Percentiles rank a stretch among this genome's conserved stretches.
These are phyloP conservation scores for Myriosclerotinia duriaeana DNA, from an alignment of 2,329 filamentous ascomycete species.

Conservation along the genomic window DNA sequence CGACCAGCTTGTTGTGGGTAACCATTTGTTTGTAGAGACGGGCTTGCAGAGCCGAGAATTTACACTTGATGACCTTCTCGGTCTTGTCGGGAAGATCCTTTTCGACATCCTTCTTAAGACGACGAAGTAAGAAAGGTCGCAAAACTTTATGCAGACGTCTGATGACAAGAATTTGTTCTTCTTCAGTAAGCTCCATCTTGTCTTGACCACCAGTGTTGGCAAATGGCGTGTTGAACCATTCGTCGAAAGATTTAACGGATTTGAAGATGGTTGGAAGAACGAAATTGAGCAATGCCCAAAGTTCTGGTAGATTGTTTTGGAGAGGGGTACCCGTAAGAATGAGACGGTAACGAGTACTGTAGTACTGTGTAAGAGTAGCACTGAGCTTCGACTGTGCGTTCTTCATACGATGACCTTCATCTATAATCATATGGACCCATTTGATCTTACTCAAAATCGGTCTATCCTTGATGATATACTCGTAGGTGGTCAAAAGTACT, in stretches of 20 bases:
- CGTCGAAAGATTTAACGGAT: conserved; percentile 96
- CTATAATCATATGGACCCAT: conserved; percentile 99
- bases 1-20: conserved; percentile 89
- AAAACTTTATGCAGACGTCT: conserved; percentile 97
- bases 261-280: conserved; percentile 99
- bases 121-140: conserved; percentile 92
- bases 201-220: conserved; percentile 97
- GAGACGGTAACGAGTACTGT: conserved; percentile 88
- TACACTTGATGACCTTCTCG: conserved; percentile 98
- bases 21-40: conserved; percentile 98
- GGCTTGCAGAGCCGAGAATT: conserved; percentile 89
- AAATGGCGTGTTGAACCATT: conserved; percentile 99
- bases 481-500: conserved; percentile 94
- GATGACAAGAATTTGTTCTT: conserved; percentile 98
- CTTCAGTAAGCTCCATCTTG: conserved; percentile 98
- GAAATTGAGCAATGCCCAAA: conserved; percentile 99
- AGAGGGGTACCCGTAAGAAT: conserved; percentile 97
- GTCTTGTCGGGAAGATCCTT: conserved; percentile 99
- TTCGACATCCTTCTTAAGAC: conserved; percentile 99
- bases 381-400: conserved; percentile 95
- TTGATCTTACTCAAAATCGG: conserved; percentile 96
- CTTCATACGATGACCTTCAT: conserved; percentile 99
- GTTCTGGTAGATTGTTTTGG: conserved; percentile 92
- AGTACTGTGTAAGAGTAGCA: conserved; percentile 91
- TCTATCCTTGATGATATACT: conserved; percentile 99